A percentile compares a stretch with the other conserved stretches of the same genome.
phyloP scores from a whole-genome alignment of 2,329 filamentous ascomycete genomes.

The Akanthomyces muscarius region DNA sequence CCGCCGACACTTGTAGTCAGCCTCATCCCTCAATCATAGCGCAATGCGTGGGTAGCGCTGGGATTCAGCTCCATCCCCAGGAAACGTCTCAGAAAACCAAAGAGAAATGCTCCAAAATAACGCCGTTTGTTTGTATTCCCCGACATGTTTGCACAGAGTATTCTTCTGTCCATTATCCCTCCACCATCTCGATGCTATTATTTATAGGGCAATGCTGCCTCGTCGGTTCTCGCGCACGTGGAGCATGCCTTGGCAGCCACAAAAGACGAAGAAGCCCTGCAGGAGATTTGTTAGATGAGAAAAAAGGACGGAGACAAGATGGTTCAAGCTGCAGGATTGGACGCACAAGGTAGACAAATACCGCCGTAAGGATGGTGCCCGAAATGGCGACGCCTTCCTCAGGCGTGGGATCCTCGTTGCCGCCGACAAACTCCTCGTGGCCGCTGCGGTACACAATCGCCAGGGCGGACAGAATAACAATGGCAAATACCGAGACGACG shows the following conservation, averaged over 20 bases:
- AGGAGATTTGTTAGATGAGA: neutral
- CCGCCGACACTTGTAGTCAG: neutral
- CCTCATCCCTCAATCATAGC: neutral
- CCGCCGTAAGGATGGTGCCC: constrained; percentile 79
- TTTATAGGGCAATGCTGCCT: constrained; percentile 73
- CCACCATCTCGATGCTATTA: constrained; percentile 28
- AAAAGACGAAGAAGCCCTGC: constrained; percentile 87
- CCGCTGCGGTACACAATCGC: constrained; percentile 71
- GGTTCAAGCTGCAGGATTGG: neutral
- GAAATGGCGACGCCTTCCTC: constrained; percentile 74
- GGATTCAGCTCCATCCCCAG: neutral
- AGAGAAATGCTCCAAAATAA: constrained; percentile 16
- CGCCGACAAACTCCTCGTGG: constrained; percentile 81
- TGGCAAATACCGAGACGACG: constrained; percentile 62
- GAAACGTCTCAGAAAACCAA: neutral
- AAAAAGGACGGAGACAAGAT: neutral
- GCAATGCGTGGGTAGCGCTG: neutral
- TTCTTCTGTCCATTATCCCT: neutral
- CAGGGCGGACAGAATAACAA: constrained; percentile 61
- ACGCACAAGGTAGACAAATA: constrained; percentile 84
- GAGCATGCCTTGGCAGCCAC: constrained; percentile 80
- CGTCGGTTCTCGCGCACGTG: constrained; percentile 78
- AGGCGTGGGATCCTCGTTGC: constrained; percentile 63
- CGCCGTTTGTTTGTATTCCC: constrained; percentile 3
- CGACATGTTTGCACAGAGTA: neutral